Percentiles rank a stretch among this genome's conserved stretches.
phyloP scores from a whole-genome alignment of 495 filamentous ascomycete genomes.

The Podospora pseudocomata region DNA sequence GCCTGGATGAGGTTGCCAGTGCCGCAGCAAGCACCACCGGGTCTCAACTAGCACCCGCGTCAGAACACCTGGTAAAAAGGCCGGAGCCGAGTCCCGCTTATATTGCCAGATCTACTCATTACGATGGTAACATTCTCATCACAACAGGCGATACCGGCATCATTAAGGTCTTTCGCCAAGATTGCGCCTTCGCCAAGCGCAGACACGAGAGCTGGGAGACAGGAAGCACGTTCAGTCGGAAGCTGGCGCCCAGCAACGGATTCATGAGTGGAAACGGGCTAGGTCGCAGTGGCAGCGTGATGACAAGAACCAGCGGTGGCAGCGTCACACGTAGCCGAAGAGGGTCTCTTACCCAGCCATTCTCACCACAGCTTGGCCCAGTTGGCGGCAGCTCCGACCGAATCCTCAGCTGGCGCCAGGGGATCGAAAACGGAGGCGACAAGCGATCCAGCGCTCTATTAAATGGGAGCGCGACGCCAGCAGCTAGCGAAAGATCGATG shows the following conservation, averaged over 20 bases:
- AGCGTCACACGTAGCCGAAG: conserved; percentile 52
- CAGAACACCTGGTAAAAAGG: conserved; percentile 29
- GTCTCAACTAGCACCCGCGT: conserved; percentile 22
- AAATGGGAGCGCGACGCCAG: conserved; percentile 26
- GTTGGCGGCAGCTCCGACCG: conserved; percentile 58
- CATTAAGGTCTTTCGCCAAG: conserved; percentile 93
- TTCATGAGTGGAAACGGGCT: conserved; percentile 42
- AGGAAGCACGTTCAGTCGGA: conserved; percentile 73
- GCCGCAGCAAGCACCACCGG: conserved; percentile 34
- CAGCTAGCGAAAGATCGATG: conserved; percentile 46
- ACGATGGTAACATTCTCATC: conserved; percentile 86
- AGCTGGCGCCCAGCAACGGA: conserved; percentile 48
- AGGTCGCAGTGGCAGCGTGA: conserved; percentile 61
- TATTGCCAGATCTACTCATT: conserved; percentile 68
- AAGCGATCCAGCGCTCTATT: conserved; percentile 32
- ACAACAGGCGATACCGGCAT: conserved; percentile 82
- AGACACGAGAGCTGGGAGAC: conserved; percentile 63
- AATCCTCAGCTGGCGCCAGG: conserved; percentile 91
- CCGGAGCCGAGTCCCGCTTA: conserved; percentile 59
- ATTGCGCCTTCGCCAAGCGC: conserved; percentile 69
- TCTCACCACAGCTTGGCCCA: conserved; percentile 44
- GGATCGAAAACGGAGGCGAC: conserved; percentile 48
- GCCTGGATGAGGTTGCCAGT: conserved; percentile 58
- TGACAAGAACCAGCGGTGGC: conserved; percentile 52
- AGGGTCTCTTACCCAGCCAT: conserved; percentile 44